phyloP scores from a whole-genome alignment of 495 filamentous ascomycete genomes.

The Penicillium atrosanguineum region DNA sequence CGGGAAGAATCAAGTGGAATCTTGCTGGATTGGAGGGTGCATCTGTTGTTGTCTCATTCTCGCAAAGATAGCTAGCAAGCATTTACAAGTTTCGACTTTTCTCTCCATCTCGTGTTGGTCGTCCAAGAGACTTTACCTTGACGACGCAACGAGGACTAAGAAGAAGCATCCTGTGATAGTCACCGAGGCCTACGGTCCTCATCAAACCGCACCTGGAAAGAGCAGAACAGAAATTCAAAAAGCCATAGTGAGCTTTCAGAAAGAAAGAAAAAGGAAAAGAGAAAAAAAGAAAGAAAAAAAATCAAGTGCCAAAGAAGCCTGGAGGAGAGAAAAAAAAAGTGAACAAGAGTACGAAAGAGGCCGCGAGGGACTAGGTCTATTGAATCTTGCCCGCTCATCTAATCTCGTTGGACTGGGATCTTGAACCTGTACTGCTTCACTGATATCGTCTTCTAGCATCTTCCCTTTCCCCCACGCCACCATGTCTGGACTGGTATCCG shows the following conservation, averaged over 20 bases:
- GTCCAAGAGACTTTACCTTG: constrained; percentile 25
- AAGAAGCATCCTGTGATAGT: constrained; percentile 29
- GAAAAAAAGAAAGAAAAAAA: constrained; percentile 4
- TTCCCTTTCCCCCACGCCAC: constrained; percentile 32
- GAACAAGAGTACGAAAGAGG: background rate
- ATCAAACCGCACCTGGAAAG: constrained; percentile 5
- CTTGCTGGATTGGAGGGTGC: constrained; percentile 24
- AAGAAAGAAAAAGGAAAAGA: background rate
- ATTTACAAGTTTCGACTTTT: constrained; percentile 50
- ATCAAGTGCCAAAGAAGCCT: background rate
- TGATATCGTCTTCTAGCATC: constrained; percentile 5
- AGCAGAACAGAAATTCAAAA: constrained; percentile 10
- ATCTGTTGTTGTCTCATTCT: constrained; percentile 42
- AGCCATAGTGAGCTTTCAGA: background rate
- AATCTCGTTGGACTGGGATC: background rate
- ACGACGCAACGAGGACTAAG: constrained; percentile 32
- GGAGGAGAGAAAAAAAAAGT: constrained; percentile 13
- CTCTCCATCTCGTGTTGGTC: constrained; percentile 40
- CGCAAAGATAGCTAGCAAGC: constrained; percentile 52
- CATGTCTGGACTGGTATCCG: constrained; percentile 75
- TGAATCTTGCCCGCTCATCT: background rate
- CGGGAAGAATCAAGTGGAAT: constrained; percentile 23
- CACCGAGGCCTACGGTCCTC: constrained; percentile 3
- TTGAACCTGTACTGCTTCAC: constrained; percentile 2
- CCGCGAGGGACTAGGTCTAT: background rate